Evolutionary conservation across 2,329 filamentous ascomycete genomes (phyloP), one percentile per base, ranked within the genome.

Genomic region (Lasiodiplodia gonubiensis): DNA sequence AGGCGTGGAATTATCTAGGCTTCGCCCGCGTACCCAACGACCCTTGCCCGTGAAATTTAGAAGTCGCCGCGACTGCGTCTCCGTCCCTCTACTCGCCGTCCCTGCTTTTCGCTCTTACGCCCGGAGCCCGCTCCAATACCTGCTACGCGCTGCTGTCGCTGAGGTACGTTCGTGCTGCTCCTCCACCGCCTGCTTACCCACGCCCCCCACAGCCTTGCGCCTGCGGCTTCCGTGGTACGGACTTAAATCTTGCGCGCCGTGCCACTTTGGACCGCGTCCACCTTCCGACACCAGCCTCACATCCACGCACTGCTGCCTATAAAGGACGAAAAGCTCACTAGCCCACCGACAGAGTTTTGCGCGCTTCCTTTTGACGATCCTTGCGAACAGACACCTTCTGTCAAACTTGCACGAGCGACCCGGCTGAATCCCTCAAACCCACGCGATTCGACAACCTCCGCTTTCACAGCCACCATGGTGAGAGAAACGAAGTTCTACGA

Each of bases 401-500:
- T 33, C 53, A 25, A 52, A 6, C 37, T 48, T 37, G 59, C 59
- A 35, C 33, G 21, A 27, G 4, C 65, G 30, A 46, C 49, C 54
- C 46, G 52, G 63, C 63, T 48, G 35, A 63, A 30, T 35, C 35
- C 55, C 48, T 35, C 65, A 30, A n/a, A 46, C 55, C 68, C 64
- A 30, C 48, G 39, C 35, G 30, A 64, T 35, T 49, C 60, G 39
- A 59, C 37, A n/a, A 52, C 16, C 21, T 55, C n/a, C 55, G 51
- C 46, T 30, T 39, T 55, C 12, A 37, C 70, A 49, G 68, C 70
- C 74, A 72, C 75, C 66, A 94, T 93, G 91, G 90, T 89, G 72
- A 92, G 91, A 78, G 91, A 93, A 75, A 91, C 88, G 46, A 92
- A 92, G 79, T 86, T 88, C 78, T 95, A 95, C 83, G 91, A 94